Percentiles rank a stretch among this genome's conserved stretches.
These are phyloP conservation scores for Sphaerobolus stellatus DNA, from an alignment of 1,284 basidiomycete genomes.

Conservation along the genomic window DNA sequence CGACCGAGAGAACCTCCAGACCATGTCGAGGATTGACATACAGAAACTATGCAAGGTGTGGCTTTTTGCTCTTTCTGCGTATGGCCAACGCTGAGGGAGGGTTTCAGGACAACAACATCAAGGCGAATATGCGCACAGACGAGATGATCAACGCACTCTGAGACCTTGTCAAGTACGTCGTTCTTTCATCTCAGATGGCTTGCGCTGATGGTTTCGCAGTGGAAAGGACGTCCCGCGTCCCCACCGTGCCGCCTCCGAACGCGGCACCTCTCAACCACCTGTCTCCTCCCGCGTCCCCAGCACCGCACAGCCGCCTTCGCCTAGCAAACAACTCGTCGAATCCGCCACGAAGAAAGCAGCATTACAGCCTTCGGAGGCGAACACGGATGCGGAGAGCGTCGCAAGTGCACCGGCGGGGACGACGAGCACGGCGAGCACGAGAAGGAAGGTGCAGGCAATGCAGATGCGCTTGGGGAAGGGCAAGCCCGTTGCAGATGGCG, in stretches of 20 bases:
- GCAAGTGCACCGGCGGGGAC: background rate
- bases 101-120: conserved; percentile 9
- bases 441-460: conserved; percentile 65
- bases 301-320: background rate
- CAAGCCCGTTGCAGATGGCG: conserved; percentile 60
- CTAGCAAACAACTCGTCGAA: conserved; percentile 1
- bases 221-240: conserved; percentile 7
- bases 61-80: background rate
- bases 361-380: conserved; percentile 9
- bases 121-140: conserved; percentile 12
- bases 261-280: background rate
- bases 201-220: background rate
- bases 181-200: background rate
- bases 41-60: conserved; percentile 80
- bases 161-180: conserved; percentile 3
- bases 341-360: conserved; percentile 4
- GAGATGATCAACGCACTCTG: conserved; percentile 11
- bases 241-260: background rate
- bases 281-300: background rate
- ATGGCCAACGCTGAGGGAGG: background rate
- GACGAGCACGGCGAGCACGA: background rate
- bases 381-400: conserved; percentile 5
- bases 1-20: conserved; percentile 55
- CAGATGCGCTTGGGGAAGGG: conserved; percentile 72
- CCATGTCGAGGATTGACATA: conserved; percentile 67